Conservation (phyloP, 2,329 filamentous ascomycete species). For the Calonectria pauciramosa region DNA sequence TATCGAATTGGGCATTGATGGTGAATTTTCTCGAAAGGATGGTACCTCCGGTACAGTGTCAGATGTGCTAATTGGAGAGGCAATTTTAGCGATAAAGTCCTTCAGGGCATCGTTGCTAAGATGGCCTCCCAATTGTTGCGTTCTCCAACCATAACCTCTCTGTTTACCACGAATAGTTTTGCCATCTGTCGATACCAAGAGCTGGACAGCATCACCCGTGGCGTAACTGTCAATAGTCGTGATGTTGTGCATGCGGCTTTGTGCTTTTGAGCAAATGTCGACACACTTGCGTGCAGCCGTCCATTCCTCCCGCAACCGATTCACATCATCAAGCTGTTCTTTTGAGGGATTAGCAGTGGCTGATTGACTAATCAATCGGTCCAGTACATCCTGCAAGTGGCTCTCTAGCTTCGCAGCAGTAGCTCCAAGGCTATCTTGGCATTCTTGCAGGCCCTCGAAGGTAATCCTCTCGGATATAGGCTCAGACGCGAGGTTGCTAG, state of each 20-base stretch:
- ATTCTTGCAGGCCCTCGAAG: slow-evolving; percentile 26
- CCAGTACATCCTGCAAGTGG: background rate
- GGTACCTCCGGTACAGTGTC: background rate
- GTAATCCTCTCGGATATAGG: slow-evolving; percentile 11
- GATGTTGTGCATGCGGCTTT: background rate
- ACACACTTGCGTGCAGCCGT: slow-evolving; percentile 28
- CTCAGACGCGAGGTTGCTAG: background rate
- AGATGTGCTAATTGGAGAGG: background rate
- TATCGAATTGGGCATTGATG: background rate
- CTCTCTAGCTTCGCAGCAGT: background rate
- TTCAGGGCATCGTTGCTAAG: background rate
- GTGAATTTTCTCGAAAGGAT: background rate
- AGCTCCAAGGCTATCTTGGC: slow-evolving; percentile 16
- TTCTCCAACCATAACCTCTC: background rate
- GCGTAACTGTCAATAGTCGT: background rate
- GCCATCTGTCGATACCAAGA: background rate
- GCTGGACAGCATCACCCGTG: background rate
- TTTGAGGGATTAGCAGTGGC: background rate
- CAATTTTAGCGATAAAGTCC: background rate
- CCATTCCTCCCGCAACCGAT: slow-evolving; percentile 27
- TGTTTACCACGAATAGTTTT: background rate
- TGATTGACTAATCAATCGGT: slow-evolving; percentile 2
- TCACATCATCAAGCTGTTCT: slow-evolving; percentile 16
- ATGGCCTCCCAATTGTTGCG: background rate
- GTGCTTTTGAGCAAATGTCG: slow-evolving; percentile 27